phyloP scores from a whole-genome alignment of 164 flowering plant genomes.

The Vitis rupestris region DNA sequence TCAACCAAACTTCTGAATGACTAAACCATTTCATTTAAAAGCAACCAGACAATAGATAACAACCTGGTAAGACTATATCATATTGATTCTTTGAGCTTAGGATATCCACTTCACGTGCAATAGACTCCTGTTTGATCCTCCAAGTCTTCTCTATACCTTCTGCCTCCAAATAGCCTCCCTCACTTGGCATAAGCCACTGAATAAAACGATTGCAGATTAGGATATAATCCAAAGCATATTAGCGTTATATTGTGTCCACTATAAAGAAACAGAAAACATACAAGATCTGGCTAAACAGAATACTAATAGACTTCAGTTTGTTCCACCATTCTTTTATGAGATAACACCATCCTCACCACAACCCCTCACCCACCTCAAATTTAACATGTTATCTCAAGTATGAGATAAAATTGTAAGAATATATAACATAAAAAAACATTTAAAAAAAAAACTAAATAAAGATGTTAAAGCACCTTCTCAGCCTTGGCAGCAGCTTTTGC shows the following conservation, averaged over 20 bases:
- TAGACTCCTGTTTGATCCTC: slow-evolving; percentile 68
- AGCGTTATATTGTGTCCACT: too few species aligned
- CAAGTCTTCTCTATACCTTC: slow-evolving; percentile 92
- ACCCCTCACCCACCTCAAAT: background rate
- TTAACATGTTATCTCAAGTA: too few species aligned
- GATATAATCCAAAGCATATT: background rate
- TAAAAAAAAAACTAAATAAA: background rate
- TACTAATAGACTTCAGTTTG: background rate
- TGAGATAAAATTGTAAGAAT: too few species aligned
- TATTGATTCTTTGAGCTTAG: slow-evolving; percentile 68
- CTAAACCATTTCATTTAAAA: background rate
- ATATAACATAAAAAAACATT: background rate
- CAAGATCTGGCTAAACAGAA: background rate
- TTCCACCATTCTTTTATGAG: background rate
- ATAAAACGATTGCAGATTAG: background rate
- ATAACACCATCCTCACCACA: too few species aligned
- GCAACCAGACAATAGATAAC: background rate
- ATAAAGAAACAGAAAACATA: too few species aligned
- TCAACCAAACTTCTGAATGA: background rate
- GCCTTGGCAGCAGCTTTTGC: slow-evolving; percentile 83
- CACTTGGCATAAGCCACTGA: slow-evolving; percentile 95
- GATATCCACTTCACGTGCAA: slow-evolving; percentile 74
- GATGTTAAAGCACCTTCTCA: slow-evolving; percentile 61
- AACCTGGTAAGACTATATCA: slow-evolving; percentile 92
- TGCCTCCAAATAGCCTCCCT: slow-evolving; percentile 79